Evolutionary conservation across 2,329 filamentous ascomycete genomes (phyloP).

Genomic region (Monosporascus sp.): DNA sequence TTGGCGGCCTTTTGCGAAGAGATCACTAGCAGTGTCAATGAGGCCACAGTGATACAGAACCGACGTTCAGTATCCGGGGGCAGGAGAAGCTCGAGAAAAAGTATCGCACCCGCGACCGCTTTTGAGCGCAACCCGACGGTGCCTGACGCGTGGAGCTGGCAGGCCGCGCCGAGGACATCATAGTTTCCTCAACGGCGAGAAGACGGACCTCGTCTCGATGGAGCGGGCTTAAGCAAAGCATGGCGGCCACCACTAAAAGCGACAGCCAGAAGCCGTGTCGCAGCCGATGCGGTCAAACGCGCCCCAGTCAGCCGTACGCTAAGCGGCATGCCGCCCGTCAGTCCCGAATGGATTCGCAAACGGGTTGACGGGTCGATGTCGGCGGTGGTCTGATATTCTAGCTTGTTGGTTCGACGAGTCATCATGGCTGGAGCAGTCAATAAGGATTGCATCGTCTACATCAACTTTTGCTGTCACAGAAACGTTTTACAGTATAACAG

Average conservation of each 20-base stretch:
- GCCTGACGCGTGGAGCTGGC: constrained; percentile 21
- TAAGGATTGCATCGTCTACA: too few species aligned
- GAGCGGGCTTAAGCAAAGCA: constrained; percentile 15
- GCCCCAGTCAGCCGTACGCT: constrained; percentile 21
- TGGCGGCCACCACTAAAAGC: background rate
- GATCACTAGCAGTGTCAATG: constrained; percentile 7
- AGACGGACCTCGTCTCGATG: constrained; percentile 23
- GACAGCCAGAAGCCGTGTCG: background rate
- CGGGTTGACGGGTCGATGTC: constrained; percentile 29
- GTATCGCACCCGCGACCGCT: constrained; percentile 20
- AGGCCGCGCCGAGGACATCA: constrained; percentile 25
- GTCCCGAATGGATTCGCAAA: constrained; percentile 25
- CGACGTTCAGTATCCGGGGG: constrained; percentile 11
- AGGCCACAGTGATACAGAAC: constrained; percentile 9
- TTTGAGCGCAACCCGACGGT: constrained; percentile 17
- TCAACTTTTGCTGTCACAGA: too few species aligned
- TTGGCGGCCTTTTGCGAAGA: constrained; percentile 21
- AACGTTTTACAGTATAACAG: too few species aligned
- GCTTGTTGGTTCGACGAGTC: too few species aligned
- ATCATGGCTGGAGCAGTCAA: too few species aligned
- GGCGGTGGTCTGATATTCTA: too few species aligned
- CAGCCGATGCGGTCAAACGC: constrained; percentile 12
- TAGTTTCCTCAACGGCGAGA: constrained; percentile 26
- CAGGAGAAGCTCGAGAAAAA: constrained; percentile 11
- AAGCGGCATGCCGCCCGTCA: constrained; percentile 19